Evolutionary conservation across 352 stramenopile species (phyloP).

Genomic region (Halophytophthora polymorphica): DNA sequence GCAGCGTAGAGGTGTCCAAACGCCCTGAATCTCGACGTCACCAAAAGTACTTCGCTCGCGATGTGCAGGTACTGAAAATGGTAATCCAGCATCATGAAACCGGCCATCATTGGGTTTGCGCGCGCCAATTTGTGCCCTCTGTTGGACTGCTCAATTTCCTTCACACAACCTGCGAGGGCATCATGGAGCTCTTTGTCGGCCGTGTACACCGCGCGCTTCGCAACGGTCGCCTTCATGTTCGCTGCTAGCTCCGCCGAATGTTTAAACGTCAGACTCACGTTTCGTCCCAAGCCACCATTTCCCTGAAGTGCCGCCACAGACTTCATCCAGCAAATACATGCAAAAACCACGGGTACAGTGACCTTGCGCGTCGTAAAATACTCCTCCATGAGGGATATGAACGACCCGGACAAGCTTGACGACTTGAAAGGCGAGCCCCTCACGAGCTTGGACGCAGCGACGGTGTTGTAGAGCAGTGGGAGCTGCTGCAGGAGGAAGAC

Average conservation of each 20-base stretch:
- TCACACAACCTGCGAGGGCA: not conserved
- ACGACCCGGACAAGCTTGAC: slow-evolving; percentile 12
- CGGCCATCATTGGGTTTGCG: slow-evolving; percentile 28
- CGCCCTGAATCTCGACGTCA: slow-evolving; percentile 17
- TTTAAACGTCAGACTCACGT: slow-evolving; percentile 22
- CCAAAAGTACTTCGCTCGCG: slow-evolving; percentile 19
- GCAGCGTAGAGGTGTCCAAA: slow-evolving; percentile 32
- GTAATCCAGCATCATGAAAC: slow-evolving; percentile 21
- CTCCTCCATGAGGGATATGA: slow-evolving; percentile 20
- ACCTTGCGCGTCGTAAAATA: slow-evolving; percentile 23
- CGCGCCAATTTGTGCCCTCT: slow-evolving; percentile 11
- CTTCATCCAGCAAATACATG: slow-evolving; percentile 30
- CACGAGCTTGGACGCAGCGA: slow-evolving; percentile 11
- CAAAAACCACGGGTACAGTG: slow-evolving; percentile 24
- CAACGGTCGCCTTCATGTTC: slow-evolving; percentile 13
- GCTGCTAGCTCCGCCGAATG: slow-evolving; percentile 18
- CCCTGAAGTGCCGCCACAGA: slow-evolving; percentile 28
- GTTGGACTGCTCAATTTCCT: slow-evolving; percentile 7
- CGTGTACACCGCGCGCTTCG: slow-evolving; percentile 15
- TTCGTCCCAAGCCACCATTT: slow-evolving; percentile 11
- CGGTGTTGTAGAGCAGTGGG: slow-evolving; percentile 18
- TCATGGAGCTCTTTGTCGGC: slow-evolving; percentile 12
- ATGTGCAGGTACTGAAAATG: slow-evolving; percentile 23
- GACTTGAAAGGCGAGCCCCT: slow-evolving; percentile 2
- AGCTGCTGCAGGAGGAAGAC: slow-evolving; percentile 22